Percentiles rank a stretch among this genome's conserved stretches.
phyloP scores from a whole-genome alignment of 164 flowering plant genomes.

The Buxus sempervirens region DNA sequence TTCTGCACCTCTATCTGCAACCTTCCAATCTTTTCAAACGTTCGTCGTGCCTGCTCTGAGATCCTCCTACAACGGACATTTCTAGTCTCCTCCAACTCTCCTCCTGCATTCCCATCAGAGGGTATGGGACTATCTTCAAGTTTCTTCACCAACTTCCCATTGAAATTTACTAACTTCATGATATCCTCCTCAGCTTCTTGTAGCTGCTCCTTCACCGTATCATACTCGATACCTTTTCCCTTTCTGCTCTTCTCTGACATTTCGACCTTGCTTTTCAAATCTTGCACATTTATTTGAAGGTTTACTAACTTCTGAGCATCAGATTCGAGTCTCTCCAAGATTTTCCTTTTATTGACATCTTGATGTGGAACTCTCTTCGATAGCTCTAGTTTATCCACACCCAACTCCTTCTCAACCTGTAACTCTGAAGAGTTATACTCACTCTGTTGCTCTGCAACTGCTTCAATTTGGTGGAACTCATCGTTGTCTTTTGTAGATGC shows the following conservation, averaged over 20 bases:
- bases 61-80: conserved; percentile 32
- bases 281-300: conserved; percentile 70
- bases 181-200: conserved; percentile 61
- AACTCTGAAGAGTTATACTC: conserved; percentile 34
- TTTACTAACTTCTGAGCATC: conserved; percentile 70
- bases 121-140: conserved; percentile 33
- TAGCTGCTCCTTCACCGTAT: conserved; percentile 57
- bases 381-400: conserved; percentile 67
- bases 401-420: conserved; percentile 53
- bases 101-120: conserved; percentile 20
- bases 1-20: conserved; percentile 78
- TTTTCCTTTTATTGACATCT: conserved; percentile 55
- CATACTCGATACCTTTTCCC: conserved; percentile 53
- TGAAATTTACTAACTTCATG: conserved; percentile 50
- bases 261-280: conserved; percentile 65
- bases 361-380: conserved; percentile 35
- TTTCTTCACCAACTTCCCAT: conserved; percentile 44
- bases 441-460: conserved; percentile 23
- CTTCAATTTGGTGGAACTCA: conserved; percentile 18
- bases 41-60: conserved; percentile 54
- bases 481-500: conserved; percentile 11
- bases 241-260: conserved; percentile 42
- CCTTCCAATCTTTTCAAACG: conserved; percentile 77
- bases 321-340: conserved; percentile 69
- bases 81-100: conserved; percentile 30